Percentiles rank a stretch among this genome's conserved stretches.
These are phyloP conservation scores for Anaeromyces robustus DNA, from an alignment of 192 early-diverging fungal species.

Conservation along the genomic window DNA sequence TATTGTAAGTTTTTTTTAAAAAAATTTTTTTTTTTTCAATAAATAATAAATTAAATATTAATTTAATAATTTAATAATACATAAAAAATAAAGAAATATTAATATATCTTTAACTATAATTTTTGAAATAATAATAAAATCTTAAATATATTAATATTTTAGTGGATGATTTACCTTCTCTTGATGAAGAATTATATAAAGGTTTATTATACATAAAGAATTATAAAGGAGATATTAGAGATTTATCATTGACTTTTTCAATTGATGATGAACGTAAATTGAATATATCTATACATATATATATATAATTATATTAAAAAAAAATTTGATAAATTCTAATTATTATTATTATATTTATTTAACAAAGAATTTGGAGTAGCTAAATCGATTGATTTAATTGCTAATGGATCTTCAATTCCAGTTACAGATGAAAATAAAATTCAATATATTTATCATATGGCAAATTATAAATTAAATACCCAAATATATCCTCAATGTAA, in stretches of 20 bases:
- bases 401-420: constrained; percentile 50
- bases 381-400: constrained; percentile 51
- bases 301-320: not conserved
- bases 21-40: not conserved
- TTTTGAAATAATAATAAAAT: too few relatives aligned
- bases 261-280: constrained; percentile 43
- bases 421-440: constrained; percentile 80
- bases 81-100: too few relatives aligned
- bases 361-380: constrained; percentile 3
- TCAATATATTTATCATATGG: constrained; percentile 72
- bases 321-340: not conserved
- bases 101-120: too few relatives aligned
- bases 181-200: constrained; percentile 63
- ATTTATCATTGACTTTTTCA: constrained; percentile 48
- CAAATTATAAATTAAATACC: constrained; percentile 72
- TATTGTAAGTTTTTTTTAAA: constrained; percentile 31
- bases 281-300: not conserved
- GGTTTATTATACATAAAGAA: constrained; percentile 59
- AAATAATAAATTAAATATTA: not conserved
- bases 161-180: constrained; percentile 64
- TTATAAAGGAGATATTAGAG: constrained; percentile 50
- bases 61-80: not conserved
- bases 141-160: too few relatives aligned
- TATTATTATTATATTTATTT: constrained; percentile 1
- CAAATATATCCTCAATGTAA: constrained; percentile 59